A percentile compares a stretch with the other conserved stretches of the same genome.
phyloP scores from a whole-genome alignment of 2,329 filamentous ascomycete species.

The Rutstroemia sp. region DNA sequence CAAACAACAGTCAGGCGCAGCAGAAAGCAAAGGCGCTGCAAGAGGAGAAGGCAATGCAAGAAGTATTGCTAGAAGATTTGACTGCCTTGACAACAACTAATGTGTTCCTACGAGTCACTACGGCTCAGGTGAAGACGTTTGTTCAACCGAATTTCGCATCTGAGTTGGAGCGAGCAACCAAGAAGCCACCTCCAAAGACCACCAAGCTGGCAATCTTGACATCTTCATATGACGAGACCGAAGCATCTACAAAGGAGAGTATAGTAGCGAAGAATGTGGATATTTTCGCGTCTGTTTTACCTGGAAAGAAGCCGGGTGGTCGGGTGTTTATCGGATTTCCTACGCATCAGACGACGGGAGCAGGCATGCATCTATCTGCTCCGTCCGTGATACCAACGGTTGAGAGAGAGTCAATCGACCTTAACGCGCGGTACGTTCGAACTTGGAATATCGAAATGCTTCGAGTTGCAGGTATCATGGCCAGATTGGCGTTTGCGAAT shows the following conservation, averaged over 20 bases:
- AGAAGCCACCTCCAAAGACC: slow-evolving; percentile 87
- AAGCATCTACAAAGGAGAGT: slow-evolving; percentile 41
- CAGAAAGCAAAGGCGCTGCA: slow-evolving; percentile 48
- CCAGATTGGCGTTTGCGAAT: slow-evolving; percentile 76
- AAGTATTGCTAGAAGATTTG: slow-evolving; percentile 61
- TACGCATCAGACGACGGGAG: slow-evolving; percentile 92
- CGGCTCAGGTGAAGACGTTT: slow-evolving; percentile 71
- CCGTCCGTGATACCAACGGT: slow-evolving; percentile 96
- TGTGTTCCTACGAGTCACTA: slow-evolving; percentile 84
- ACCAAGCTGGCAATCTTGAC: slow-evolving; percentile 84
- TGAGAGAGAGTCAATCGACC: slow-evolving; percentile 90
- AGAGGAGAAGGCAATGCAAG: slow-evolving; percentile 56
- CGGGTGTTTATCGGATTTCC: slow-evolving; percentile 97
- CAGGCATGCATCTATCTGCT: slow-evolving; percentile 88
- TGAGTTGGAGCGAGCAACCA: slow-evolving; percentile 90
- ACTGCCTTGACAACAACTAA: slow-evolving; percentile 63
- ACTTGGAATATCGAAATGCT: slow-evolving; percentile 95
- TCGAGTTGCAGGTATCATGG: slow-evolving; percentile 81
- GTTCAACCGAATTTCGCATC: slow-evolving; percentile 65
- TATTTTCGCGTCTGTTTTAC: slow-evolving; percentile 84
- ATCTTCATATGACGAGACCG: slow-evolving; percentile 80
- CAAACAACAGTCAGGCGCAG: slow-evolving; percentile 42
- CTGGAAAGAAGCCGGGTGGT: slow-evolving; percentile 72
- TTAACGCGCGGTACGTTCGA: slow-evolving; percentile 91
- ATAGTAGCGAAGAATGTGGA: slow-evolving; percentile 55